A percentile compares a stretch with the other conserved stretches of the same genome.
Evolutionary conservation across 2,329 filamentous ascomycete species (phyloP).

Genomic region (Pestalotiopsis sp.): DNA sequence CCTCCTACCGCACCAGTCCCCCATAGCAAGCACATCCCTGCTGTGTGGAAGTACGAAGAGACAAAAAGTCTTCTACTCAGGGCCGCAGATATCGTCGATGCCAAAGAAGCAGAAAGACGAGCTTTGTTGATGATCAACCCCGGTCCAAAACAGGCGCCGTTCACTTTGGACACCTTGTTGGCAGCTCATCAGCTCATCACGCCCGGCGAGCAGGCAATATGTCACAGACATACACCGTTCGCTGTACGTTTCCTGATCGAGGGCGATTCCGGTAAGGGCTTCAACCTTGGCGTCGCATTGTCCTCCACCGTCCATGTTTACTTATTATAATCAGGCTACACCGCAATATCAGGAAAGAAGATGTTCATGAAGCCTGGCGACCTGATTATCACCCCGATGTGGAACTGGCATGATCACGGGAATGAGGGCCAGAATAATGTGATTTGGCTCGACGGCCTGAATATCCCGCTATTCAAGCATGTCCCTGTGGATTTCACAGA

Average conservation of each 20-base stretch:
- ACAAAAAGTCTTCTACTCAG: not conserved
- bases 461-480: constrained; percentile 52
- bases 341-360: constrained; percentile 53
- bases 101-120: constrained; percentile 2
- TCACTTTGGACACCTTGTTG: constrained; percentile 58
- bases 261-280: constrained; percentile 53
- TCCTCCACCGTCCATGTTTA: not conserved
- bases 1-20: not conserved
- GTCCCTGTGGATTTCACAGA: constrained; percentile 58
- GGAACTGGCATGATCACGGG: constrained; percentile 61
- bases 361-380: constrained; percentile 54
- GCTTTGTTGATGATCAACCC: constrained; percentile 6
- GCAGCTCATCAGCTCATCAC: constrained; percentile 57
- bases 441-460: constrained; percentile 60
- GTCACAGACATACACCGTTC: constrained; percentile 57
- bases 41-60: constrained; percentile 4
- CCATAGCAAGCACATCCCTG: not conserved
- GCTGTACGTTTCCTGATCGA: constrained; percentile 60
- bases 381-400: constrained; percentile 56
- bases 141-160: constrained; percentile 42
- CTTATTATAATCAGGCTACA: constrained; percentile 46
- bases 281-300: constrained; percentile 48
- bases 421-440: constrained; percentile 55
- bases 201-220: constrained; percentile 54
- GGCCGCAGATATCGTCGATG: not conserved